Base-by-base conservation (phyloP, 371 early-diverging fungal genomes). In the Smittium culicis region DNA sequence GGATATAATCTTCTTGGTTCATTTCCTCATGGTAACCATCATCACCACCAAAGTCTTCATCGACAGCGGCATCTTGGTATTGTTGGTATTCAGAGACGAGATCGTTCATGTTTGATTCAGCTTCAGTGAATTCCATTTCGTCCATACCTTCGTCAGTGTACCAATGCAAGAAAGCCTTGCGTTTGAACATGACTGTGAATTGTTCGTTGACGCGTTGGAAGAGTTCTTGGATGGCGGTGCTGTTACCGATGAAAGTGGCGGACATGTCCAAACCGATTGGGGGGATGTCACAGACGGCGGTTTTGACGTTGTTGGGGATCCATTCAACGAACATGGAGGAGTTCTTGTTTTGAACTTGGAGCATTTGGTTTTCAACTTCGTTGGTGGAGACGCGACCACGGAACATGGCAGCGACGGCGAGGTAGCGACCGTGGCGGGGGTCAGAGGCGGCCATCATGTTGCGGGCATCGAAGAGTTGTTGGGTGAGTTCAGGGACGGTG, bases 91-190 rank as follows among this genome's bases (percentile, higher is more conserved):
- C 93, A 70, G 83, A 85, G 64, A 92, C 80, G 59, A 94, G 78
- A 78, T 93, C 94, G 75, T 80, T 81, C 81, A 88, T 79, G 79
- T 88, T 88, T 73, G 81, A 80, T 71, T 88, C 89, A 65, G 96
- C 94, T 72, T 93, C 95, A 58, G 90, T 86, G 74, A 93, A 95
- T 79, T 93, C 94, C 88, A 93, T 89, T 80, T 92, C 92, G 79
- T 93, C 93, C 91, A 92, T 92, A 64, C 88, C 93, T 74, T 93
- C 90, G 68, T 89, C 92, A 61, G 94, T 94, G 80, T 92, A 94
- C 97, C 94, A 94, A 79, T 96, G 96, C 74, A 94, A 73, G 82
- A 92, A 96, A 66, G 95, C 96, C 81, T 93, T 92, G 77, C 92
- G 85, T 69, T 85, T 81, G 79, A 92, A 93, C 89, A 96, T 89